Evolutionary conservation across 208 protist species (phyloP).

Genomic region (Trypanosoma boissoni): DNA sequence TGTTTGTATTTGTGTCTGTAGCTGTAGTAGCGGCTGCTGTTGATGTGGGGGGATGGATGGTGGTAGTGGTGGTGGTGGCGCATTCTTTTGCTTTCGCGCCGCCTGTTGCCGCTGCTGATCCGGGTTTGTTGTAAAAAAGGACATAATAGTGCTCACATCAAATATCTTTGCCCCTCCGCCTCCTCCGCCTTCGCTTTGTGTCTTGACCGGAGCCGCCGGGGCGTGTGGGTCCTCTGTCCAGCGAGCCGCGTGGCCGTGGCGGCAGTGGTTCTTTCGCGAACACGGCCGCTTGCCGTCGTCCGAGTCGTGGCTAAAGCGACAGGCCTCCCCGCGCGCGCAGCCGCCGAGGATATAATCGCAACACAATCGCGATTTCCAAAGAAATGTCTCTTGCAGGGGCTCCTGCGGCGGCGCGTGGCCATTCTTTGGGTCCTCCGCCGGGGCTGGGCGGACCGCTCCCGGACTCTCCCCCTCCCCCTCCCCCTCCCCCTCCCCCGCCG

Average conservation of each 20-base stretch:
- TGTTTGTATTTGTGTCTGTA: slow-evolving; percentile 1
- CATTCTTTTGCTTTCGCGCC: not conserved
- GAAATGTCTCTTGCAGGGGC: slow-evolving; percentile 38
- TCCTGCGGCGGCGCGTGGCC: not conserved
- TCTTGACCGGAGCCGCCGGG: not conserved
- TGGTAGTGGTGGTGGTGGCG: not conserved
- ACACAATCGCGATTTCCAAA: slow-evolving; percentile 68
- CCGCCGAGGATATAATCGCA: slow-evolving; percentile 53
- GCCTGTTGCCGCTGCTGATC: slow-evolving; percentile 22
- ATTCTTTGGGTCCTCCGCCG: not conserved
- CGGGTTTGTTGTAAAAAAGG: slow-evolving; percentile 31
- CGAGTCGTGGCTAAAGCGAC: slow-evolving; percentile 63
- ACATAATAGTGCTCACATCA: slow-evolving; percentile 8
- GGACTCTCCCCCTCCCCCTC: not conserved
- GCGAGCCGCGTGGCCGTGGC: slow-evolving; percentile 49
- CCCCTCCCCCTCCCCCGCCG: not conserved
- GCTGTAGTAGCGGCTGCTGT: not conserved
- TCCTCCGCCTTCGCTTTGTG: slow-evolving; percentile 9
- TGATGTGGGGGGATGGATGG: not conserved
- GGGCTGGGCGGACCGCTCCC: not conserved
- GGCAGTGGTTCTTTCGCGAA: slow-evolving; percentile 60
- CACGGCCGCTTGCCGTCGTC: slow-evolving; percentile 67
- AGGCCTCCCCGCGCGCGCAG: slow-evolving; percentile 39
- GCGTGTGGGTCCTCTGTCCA: slow-evolving; percentile 36
- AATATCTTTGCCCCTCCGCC: slow-evolving; percentile 16